Conservation (phyloP, 768 basidiomycete species). For the Tulasnella calospora region DNA sequence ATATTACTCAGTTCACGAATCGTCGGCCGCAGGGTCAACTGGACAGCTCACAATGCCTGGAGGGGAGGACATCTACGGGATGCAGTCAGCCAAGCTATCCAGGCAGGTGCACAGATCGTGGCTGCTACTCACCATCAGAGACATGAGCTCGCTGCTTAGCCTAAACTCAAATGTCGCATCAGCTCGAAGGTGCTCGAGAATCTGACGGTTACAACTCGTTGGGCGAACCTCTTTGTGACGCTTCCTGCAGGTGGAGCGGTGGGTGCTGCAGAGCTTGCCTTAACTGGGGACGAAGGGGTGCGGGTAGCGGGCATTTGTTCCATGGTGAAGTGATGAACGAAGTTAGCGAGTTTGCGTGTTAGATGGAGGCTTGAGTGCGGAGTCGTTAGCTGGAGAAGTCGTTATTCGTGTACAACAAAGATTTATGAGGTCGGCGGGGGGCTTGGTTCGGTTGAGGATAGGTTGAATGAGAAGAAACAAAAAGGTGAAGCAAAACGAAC, state of each 20-base stretch:
- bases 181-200: neutral
- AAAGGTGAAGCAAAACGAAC: neutral
- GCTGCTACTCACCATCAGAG: slow-evolving; percentile 62
- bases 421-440: neutral
- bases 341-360: neutral
- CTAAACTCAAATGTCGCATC: slow-evolving; percentile 39
- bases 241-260: slow-evolving; percentile 61
- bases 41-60: slow-evolving; percentile 66
- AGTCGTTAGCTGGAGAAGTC: neutral
- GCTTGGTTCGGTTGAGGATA: neutral
- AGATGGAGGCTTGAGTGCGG: neutral
- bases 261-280: slow-evolving; percentile 51
- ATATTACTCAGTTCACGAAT: neutral
- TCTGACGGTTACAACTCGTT: neutral
- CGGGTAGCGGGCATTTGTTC: neutral
- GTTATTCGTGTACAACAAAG: neutral
- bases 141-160: slow-evolving; percentile 80
- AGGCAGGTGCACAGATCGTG: neutral
- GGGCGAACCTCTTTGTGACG: slow-evolving; percentile 71
- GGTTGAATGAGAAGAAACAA: neutral
- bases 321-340: neutral
- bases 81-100: neutral
- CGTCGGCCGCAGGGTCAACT: neutral
- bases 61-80: slow-evolving; percentile 73
- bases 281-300: slow-evolving; percentile 33